Evolutionary conservation across 1,284 basidiomycete genomes (phyloP).

Genomic region (Rhodotorula sp.): DNA sequence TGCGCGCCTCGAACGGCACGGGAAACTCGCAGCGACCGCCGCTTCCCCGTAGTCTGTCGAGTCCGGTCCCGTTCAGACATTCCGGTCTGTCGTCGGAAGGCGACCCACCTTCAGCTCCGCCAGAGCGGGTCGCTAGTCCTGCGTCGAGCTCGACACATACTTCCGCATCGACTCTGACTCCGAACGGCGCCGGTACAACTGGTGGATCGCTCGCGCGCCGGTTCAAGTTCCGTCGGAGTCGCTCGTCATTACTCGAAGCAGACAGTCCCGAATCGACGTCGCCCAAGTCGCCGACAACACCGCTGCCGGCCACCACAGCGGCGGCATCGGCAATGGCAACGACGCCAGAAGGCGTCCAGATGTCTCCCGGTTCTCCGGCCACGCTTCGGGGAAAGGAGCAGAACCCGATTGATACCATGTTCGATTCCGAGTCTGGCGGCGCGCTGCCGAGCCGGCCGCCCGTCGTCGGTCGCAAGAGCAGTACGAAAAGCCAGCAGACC

Average conservation of each 20-base stretch:
- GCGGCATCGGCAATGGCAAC: neutral
- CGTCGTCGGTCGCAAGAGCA: slow-evolving; percentile 15
- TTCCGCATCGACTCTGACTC: neutral
- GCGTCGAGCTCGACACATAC: too few relatives aligned
- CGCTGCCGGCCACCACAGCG: slow-evolving; percentile 10
- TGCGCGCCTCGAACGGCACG: slow-evolving; percentile 16
- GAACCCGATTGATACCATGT: slow-evolving; percentile 32
- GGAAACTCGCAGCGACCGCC: slow-evolving; percentile 8
- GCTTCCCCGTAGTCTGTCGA: slow-evolving; percentile 29
- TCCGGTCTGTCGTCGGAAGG: neutral
- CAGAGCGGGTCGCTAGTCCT: too few relatives aligned
- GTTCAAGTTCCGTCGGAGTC: slow-evolving; percentile 11
- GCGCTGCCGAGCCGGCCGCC: neutral
- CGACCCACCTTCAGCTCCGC: neutral
- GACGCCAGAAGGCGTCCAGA: neutral
- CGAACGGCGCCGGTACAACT: neutral
- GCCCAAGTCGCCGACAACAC: slow-evolving; percentile 13
- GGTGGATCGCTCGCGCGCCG: slow-evolving; percentile 8
- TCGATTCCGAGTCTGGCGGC: neutral
- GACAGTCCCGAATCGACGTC: slow-evolving; percentile 11
- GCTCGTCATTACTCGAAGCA: slow-evolving; percentile 1
- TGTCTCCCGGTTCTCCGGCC: slow-evolving; percentile 31
- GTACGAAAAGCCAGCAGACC: slow-evolving; percentile 33
- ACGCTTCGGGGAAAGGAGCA: slow-evolving; percentile 29
- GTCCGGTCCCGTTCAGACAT: slow-evolving; percentile 15